phyloP scores from a whole-genome alignment of 345 rosid genomes.

The Syzygium oleosum region DNA sequence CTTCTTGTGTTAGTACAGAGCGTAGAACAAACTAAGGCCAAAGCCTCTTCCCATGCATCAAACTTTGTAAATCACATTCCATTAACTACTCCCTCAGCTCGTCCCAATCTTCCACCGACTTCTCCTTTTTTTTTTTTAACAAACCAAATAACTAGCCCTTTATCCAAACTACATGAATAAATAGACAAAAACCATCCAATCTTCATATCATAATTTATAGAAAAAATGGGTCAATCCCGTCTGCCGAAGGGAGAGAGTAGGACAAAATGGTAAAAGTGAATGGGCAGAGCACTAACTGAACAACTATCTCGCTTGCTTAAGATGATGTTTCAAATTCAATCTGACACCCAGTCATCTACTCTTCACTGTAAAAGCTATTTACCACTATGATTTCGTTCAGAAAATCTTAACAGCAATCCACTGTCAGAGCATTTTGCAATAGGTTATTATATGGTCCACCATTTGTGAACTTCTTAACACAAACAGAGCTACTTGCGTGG shows the following conservation, averaged over 20 bases:
- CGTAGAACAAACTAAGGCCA: too few species aligned
- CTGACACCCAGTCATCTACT: background rate
- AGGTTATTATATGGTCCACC: background rate
- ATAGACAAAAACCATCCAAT: background rate
- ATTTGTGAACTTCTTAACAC: background rate
- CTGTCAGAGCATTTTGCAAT: background rate
- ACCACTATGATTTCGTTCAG: background rate
- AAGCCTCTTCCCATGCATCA: too few species aligned
- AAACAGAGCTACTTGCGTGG: background rate
- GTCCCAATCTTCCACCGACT: too few species aligned
- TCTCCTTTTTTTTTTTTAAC: too few species aligned
- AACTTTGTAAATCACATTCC: too few species aligned
- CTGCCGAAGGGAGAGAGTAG: rapidly evolving
- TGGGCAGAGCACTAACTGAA: background rate
- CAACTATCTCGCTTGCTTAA: background rate
- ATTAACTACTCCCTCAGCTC: too few species aligned
- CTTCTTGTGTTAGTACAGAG: too few species aligned
- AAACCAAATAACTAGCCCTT: background rate
- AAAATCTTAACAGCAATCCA: background rate
- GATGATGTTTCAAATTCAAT: background rate
- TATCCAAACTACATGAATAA: too few species aligned
- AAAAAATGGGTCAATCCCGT: background rate
- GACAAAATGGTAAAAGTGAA: rapidly evolving
- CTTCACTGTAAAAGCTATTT: background rate
- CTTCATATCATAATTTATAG: background rate